Conservation (phyloP, 306 rosid genomes). For the Citrullus colocynthis region DNA sequence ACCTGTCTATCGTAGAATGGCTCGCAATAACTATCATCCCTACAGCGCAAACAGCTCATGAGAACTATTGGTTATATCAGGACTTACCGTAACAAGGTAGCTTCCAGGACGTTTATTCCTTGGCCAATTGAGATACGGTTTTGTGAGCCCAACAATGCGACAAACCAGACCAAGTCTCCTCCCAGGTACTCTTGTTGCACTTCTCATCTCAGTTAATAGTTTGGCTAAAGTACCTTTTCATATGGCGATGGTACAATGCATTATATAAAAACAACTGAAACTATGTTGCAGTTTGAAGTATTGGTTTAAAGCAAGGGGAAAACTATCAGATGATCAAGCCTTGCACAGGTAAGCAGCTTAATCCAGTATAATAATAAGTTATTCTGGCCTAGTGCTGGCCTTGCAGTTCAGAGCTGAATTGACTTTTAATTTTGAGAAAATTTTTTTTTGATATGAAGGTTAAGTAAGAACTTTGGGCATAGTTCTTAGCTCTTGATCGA, state of each 20-base stretch:
- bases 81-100: slow-evolving; percentile 86
- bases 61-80: slow-evolving; percentile 34
- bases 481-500: not conserved
- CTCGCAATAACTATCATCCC: not conserved
- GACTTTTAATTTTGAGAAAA: not conserved
- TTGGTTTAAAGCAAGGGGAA: slow-evolving; percentile 91
- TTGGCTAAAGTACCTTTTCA: not conserved
- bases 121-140: slow-evolving; percentile 97
- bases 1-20: not conserved
- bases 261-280: not conserved
- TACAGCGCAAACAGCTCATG: not conserved
- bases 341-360: slow-evolving; percentile 59
- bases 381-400: not conserved
- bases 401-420: not conserved
- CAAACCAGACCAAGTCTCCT: slow-evolving; percentile 77
- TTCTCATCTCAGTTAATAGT: slow-evolving; percentile 11
- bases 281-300: slow-evolving; percentile 58
- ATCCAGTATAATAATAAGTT: not conserved
- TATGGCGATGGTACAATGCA: not conserved
- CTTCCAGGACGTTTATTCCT: slow-evolving; percentile 45
- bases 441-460: not conserved
- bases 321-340: slow-evolving; percentile 89
- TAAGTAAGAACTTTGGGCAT: not conserved
- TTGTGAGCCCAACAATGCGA: slow-evolving; percentile 63
- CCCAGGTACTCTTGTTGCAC: slow-evolving; percentile 44